Evolutionary conservation across 306 rosid genomes (phyloP).

Genomic region (Macrotyloma uniflorum): DNA sequence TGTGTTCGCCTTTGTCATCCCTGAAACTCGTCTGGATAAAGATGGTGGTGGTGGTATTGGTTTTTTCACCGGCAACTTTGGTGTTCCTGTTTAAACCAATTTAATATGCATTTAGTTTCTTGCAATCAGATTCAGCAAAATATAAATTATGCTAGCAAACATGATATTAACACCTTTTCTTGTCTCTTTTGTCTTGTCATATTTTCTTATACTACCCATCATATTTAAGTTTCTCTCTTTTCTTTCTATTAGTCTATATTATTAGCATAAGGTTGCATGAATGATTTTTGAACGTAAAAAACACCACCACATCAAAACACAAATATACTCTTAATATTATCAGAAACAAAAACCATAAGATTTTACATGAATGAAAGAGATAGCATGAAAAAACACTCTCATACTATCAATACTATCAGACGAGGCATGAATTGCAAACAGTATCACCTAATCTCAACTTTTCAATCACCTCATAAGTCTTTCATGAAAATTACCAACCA

Average conservation of each 20-base stretch:
- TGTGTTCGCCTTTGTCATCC: conserved; percentile 28
- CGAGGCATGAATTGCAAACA: too few relatives aligned
- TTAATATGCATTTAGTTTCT: conserved; percentile 15
- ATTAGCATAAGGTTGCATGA: too few relatives aligned
- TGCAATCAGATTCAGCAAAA: background rate
- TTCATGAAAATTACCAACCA: too few relatives aligned
- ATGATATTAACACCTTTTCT: background rate
- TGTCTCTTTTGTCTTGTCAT: too few relatives aligned
- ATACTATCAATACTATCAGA: too few relatives aligned
- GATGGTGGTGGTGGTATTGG: conserved; percentile 45
- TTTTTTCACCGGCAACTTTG: conserved; percentile 34
- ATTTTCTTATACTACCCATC: too few relatives aligned
- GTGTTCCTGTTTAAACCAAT: conserved; percentile 43
- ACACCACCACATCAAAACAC: background rate
- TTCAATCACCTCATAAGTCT: too few relatives aligned
- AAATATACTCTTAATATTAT: background rate
- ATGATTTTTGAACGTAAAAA: too few relatives aligned
- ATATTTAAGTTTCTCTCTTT: background rate
- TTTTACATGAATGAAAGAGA: background rate
- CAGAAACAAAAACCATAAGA: background rate
- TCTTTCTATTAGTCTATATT: too few relatives aligned
- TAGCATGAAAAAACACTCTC: background rate
- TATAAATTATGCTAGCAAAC: background rate
- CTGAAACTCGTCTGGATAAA: conserved; percentile 40
- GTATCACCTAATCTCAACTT: too few relatives aligned